Evolutionary conservation across 1,284 basidiomycete species (phyloP), one percentile per base, ranked within the genome.

Genomic region (Mycena sp.): DNA sequence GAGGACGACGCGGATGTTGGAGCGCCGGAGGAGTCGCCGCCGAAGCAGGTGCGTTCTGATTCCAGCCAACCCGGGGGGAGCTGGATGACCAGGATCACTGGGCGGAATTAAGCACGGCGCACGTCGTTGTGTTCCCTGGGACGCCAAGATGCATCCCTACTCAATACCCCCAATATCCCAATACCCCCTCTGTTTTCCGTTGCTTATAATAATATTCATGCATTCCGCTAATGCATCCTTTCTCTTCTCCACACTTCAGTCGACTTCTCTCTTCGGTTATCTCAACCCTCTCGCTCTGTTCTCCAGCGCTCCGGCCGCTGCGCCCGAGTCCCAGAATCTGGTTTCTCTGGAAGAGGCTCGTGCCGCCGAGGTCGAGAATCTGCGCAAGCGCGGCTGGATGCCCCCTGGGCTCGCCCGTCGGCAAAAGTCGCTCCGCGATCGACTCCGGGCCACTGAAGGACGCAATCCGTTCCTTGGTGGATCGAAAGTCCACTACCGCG

Each of bases 361-460:
- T 12, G 58, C 61, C 19, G 65, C 63, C 3, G 67, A 67, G 26
- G 63, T 64, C n/a, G 65, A 69, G 45, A 40, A 61, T 21, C 58
- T 69, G 44, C 66, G 68, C n/a, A 67, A 67, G 54, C 67, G 67
- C 14, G 69, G 69, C 6, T 69, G 67, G 67, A 61, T 65, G 54
- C 67, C 69, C 19, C 69, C 69, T 26, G 69, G 69, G 16, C 51
- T 69, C 28, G 56, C 56, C 3, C 65, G 68, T 32, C 64, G 67
- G 17, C 66, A 67, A 44, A 62, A 61, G 19, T 70, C 69, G n/a
- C 60, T 70, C 6, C 67, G 59, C 11, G 56, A 69, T 32, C 54
- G 67, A 9, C 61, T 67, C 4, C 62, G 65, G 16, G 61, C 65
- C 4, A 35, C 49, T n/a, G 64, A 69, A 46, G 59, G 54, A 21